Evolutionary conservation across 345 rosid species (phyloP).

Genomic region (Brassica carinata): DNA sequence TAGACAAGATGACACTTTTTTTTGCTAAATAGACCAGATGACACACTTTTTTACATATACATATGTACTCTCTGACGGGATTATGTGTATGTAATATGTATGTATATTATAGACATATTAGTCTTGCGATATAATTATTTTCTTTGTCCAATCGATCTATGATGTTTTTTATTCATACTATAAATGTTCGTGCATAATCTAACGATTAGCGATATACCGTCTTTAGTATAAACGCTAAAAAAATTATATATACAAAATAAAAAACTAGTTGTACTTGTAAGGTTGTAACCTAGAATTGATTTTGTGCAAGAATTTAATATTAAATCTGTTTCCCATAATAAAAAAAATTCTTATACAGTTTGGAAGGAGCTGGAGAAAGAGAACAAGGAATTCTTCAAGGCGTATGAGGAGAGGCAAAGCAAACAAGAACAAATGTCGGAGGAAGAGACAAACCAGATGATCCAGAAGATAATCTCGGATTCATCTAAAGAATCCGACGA

Average conservation of each 20-base stretch:
- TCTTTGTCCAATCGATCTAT: background rate
- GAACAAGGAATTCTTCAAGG: slow-evolving; percentile 87
- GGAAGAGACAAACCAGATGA: slow-evolving; percentile 82
- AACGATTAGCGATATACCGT: background rate
- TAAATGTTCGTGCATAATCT: slow-evolving; percentile 6
- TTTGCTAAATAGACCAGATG: too few relatives aligned
- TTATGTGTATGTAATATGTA: background rate
- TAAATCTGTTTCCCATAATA: background rate
- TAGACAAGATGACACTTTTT: background rate
- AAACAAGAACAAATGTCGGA: slow-evolving; percentile 75
- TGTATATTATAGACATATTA: slow-evolving; percentile 2
- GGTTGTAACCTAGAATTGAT: background rate
- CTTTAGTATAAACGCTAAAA: background rate
- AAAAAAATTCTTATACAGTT: slow-evolving; percentile 43
- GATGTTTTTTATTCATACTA: background rate
- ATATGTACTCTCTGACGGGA: too few relatives aligned
- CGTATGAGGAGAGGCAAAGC: slow-evolving; percentile 59
- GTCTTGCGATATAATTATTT: background rate
- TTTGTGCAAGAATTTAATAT: background rate
- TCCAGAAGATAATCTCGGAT: slow-evolving; percentile 67
- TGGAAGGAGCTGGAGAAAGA: slow-evolving; percentile 95
- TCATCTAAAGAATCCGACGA: slow-evolving; percentile 55
- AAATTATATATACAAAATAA: background rate
- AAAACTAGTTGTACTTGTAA: background rate
- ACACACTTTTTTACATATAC: too few relatives aligned